Percentiles rank a stretch among this genome's conserved stretches.
These are phyloP conservation scores for Sungouiella thailandica DNA, from an alignment of 805 yeast species.

Conservation along the genomic window DNA sequence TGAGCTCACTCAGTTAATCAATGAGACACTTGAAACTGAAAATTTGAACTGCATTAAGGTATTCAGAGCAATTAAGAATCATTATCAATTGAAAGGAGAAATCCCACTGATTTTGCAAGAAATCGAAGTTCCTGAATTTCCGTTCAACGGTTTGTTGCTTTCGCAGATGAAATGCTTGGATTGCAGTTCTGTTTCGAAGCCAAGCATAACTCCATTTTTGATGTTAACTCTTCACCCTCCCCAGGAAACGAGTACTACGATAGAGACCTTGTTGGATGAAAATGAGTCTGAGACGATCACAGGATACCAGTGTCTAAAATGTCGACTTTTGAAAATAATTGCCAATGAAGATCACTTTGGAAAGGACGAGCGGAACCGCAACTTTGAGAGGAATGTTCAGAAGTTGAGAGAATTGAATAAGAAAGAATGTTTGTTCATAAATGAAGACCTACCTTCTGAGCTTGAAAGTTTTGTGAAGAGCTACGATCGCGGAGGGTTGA, in stretches of 20 bases:
- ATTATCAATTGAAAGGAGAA: conserved; percentile 1
- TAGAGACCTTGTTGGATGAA: conserved; percentile 51
- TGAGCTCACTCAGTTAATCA: conserved; percentile 74
- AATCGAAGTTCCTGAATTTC: conserved; percentile 53
- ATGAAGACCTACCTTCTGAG: conserved; percentile 58
- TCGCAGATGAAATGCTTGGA: conserved; percentile 66
- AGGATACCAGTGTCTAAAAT: conserved; percentile 74
- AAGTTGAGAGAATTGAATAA: conserved; percentile 31
- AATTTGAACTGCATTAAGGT: conserved; percentile 38
- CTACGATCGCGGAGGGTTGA: conserved; percentile 42
- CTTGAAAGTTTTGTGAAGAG: conserved; percentile 43
- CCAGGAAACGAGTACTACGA: conserved; percentile 37
- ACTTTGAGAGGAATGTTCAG: conserved; percentile 4
- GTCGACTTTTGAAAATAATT: conserved; percentile 43
- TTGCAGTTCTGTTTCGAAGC: conserved; percentile 60
- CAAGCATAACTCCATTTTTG: conserved; percentile 54
- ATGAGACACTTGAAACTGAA: conserved; percentile 76
- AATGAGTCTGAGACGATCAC: conserved; percentile 66
- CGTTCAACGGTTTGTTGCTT: conserved; percentile 64
- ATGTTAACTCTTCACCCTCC: conserved; percentile 79
- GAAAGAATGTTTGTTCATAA: conserved; percentile 43
- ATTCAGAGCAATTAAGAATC: conserved; percentile 15
- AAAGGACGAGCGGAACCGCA: conserved; percentile 12
- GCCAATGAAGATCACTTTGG: conserved; percentile 24
- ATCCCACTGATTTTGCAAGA: conserved; percentile 5